A percentile compares a stretch with the other conserved stretches of the same genome.
Evolutionary conservation across 805 yeast genomes (phyloP).

Genomic region (Starmera amethionina): DNA sequence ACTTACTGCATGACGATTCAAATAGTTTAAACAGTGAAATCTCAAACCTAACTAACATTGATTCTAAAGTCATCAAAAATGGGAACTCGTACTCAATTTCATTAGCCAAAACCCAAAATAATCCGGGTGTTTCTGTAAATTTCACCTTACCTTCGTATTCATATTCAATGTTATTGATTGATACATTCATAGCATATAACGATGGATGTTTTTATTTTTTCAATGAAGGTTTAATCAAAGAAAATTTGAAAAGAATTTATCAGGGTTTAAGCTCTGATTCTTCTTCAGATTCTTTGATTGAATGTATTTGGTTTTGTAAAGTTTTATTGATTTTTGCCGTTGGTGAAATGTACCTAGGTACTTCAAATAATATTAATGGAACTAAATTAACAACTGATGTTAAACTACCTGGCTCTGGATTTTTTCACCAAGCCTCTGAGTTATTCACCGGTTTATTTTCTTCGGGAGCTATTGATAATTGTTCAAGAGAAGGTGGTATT

Average conservation of each 20-base stretch:
- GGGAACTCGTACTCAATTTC: slow-evolving; percentile 70
- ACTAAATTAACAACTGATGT: slow-evolving; percentile 22
- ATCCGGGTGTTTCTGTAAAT: slow-evolving; percentile 60
- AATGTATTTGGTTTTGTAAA: slow-evolving; percentile 77
- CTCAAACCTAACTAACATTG: slow-evolving; percentile 7
- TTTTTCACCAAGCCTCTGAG: slow-evolving; percentile 72
- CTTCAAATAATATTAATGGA: slow-evolving; percentile 56
- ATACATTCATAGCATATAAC: slow-evolving; percentile 67
- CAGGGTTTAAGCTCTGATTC: slow-evolving; percentile 28
- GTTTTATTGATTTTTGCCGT: slow-evolving; percentile 62
- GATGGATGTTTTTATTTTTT: slow-evolving; percentile 82
- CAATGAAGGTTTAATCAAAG: slow-evolving; percentile 71
- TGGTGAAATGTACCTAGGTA: slow-evolving; percentile 78
- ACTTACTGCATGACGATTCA: slow-evolving; percentile 32
- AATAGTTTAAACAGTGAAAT: slow-evolving; percentile 12
- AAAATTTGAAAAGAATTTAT: slow-evolving; percentile 53
- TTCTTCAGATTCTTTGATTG: slow-evolving; percentile 43
- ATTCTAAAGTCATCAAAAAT: slow-evolving; percentile 30
- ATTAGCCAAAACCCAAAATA: slow-evolving; percentile 54
- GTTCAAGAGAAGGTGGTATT: slow-evolving; percentile 71
- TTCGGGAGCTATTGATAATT: slow-evolving; percentile 70
- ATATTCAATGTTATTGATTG: slow-evolving; percentile 65
- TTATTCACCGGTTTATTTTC: slow-evolving; percentile 69
- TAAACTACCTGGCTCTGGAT: slow-evolving; percentile 69
- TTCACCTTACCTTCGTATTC: slow-evolving; percentile 69